Evolutionary conservation across 1,284 basidiomycete genomes (phyloP).

Genomic region (Hemileia vastatrix): DNA sequence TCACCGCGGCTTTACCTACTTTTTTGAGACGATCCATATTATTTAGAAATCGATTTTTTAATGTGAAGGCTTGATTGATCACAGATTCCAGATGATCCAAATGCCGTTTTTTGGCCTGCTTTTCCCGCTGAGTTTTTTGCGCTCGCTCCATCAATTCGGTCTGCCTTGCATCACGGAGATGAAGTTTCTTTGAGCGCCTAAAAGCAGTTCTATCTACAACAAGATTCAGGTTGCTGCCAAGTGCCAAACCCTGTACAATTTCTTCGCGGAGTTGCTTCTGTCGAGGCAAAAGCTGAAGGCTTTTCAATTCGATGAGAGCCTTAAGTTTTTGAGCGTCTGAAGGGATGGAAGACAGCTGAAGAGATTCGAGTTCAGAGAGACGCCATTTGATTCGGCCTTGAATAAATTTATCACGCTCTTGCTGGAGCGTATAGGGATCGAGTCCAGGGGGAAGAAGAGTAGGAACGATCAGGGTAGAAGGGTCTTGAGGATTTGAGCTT

Average conservation of each 20-base stretch:
- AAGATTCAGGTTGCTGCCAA: constrained; percentile 73
- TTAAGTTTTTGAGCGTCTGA: constrained; percentile 57
- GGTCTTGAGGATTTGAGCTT: constrained; percentile 12
- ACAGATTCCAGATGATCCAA: constrained; percentile 86
- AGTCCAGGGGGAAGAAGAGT: constrained; percentile 85
- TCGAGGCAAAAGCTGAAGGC: constrained; percentile 78
- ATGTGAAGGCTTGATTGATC: constrained; percentile 74
- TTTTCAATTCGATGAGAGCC: constrained; percentile 88
- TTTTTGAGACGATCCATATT: constrained; percentile 57
- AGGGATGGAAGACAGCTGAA: constrained; percentile 46
- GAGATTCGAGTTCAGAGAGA: constrained; percentile 71
- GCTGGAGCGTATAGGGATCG: constrained; percentile 78
- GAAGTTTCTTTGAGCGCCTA: constrained; percentile 75
- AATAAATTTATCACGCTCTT: constrained; percentile 83
- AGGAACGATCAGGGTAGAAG: constrained; percentile 59
- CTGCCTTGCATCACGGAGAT: constrained; percentile 75
- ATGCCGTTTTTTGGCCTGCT: constrained; percentile 90
- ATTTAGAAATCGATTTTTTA: too few relatives aligned
- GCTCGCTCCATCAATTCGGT: constrained; percentile 85
- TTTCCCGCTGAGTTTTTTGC: constrained; percentile 84
- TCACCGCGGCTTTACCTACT: constrained; percentile 47
- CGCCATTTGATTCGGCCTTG: constrained; percentile 82
- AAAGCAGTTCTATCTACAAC: constrained; percentile 78
- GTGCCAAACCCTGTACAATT: constrained; percentile 75
- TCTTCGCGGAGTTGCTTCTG: constrained; percentile 76